phyloP scores from a whole-genome alignment of 2,329 filamentous ascomycete species.

The Claviceps pusilla region DNA sequence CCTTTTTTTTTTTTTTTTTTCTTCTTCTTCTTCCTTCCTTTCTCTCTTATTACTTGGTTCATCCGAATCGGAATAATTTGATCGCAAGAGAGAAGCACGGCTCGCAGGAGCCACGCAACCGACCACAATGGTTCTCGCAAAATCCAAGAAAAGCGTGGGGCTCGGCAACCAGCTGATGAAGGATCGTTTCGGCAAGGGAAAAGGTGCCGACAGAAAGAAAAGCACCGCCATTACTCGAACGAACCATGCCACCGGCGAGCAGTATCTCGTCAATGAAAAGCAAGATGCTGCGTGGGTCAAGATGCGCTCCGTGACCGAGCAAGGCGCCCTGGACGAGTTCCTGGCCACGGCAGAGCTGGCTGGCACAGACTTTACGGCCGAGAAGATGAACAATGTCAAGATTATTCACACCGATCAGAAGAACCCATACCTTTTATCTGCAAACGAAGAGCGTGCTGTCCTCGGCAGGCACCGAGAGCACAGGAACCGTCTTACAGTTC shows the following conservation, averaged over 20 bases:
- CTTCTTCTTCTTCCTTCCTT: too few relatives aligned
- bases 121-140: constrained; percentile 48
- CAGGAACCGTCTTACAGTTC: constrained; percentile 67
- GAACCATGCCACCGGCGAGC: constrained; percentile 66
- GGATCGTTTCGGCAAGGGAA: constrained; percentile 90
- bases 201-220: constrained; percentile 68
- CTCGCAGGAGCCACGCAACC: constrained; percentile 1
- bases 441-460: constrained; percentile 64
- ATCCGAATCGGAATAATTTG: not conserved
- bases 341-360: constrained; percentile 88
- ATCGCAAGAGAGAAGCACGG: not conserved
- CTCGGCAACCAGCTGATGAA: constrained; percentile 98
- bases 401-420: constrained; percentile 94
- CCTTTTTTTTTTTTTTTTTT: too few relatives aligned
- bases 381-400: constrained; percentile 98
- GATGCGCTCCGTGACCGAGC: constrained; percentile 97
- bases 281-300: constrained; percentile 95
- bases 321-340: constrained; percentile 92
- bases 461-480: constrained; percentile 74
- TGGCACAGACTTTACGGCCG: constrained; percentile 96
- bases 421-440: constrained; percentile 83
- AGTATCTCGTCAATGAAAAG: constrained; percentile 81
- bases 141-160: constrained; percentile 89
- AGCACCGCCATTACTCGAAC: constrained; percentile 46
- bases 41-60: not conserved